Conservation (phyloP, 306 rosid genomes). For the Ormosia semicastrata region DNA sequence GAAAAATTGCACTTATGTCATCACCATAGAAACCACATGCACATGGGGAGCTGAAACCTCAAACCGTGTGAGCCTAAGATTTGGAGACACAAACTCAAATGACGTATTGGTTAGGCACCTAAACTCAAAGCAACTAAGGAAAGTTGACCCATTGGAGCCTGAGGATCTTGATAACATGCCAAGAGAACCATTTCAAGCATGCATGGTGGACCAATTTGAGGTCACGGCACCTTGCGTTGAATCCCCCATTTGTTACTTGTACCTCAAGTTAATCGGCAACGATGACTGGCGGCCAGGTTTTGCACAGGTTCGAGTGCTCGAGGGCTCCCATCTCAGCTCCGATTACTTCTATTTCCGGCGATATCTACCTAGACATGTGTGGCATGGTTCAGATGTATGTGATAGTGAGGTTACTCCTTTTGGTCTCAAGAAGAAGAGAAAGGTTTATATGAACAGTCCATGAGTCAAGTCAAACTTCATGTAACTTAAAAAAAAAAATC, state of each 20-base stretch:
- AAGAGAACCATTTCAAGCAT: constrained; percentile 76
- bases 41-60: constrained; percentile 77
- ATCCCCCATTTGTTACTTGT: constrained; percentile 67
- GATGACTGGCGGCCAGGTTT: constrained; percentile 91
- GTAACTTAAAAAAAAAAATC: not conserved
- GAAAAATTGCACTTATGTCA: constrained; percentile 62
- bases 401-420: constrained; percentile 66
- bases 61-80: constrained; percentile 63
- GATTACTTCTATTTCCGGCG: constrained; percentile 57
- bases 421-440: constrained; percentile 61
- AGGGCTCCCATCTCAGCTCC: constrained; percentile 52
- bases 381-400: constrained; percentile 80
- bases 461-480: not conserved
- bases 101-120: constrained; percentile 58
- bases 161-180: constrained; percentile 61
- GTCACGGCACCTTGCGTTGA: constrained; percentile 61
- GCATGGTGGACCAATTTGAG: constrained; percentile 68
- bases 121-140: constrained; percentile 56
- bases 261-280: constrained; percentile 57
- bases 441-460: constrained; percentile 30
- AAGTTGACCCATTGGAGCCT: constrained; percentile 61
- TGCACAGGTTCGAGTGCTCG: constrained; percentile 49
- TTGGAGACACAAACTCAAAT: constrained; percentile 71
- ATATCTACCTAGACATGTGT: constrained; percentile 64
- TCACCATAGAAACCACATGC: constrained; percentile 76